Conservation (phyloP, 116 monocot genomes). For the Iris pallida region DNA sequence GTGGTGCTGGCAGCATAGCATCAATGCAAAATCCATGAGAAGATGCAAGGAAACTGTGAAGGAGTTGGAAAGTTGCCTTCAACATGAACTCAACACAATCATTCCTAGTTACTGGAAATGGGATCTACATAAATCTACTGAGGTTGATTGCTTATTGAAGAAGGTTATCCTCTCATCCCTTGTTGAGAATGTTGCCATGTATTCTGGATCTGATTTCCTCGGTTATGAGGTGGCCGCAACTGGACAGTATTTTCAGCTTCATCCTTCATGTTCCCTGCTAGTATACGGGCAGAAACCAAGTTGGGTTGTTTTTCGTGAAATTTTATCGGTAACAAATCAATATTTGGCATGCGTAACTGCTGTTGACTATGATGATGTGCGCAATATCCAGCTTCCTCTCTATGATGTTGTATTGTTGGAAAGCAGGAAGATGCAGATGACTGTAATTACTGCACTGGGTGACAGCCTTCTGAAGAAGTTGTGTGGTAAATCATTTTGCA, state of each 20-base stretch:
- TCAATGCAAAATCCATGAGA: conserved; percentile 96
- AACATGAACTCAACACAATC: conserved; percentile 70
- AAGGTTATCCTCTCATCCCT: conserved; percentile 72
- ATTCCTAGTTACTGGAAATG: conserved; percentile 85
- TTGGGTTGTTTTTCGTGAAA: conserved; percentile 93
- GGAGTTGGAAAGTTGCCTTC: conserved; percentile 76
- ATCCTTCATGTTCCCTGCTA: conserved; percentile 84
- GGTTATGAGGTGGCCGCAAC: conserved; percentile 85
- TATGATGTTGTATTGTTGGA: conserved; percentile 58
- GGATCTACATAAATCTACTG: conserved; percentile 42
- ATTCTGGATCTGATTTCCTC: conserved; percentile 66
- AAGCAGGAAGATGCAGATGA: conserved; percentile 45
- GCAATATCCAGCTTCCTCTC: conserved; percentile 33
- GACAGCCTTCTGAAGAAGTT: conserved; percentile 57
- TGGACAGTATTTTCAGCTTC: conserved; percentile 69
- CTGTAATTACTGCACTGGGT: conserved; percentile 42
- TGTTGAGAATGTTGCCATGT: conserved; percentile 75
- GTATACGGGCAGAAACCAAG: conserved; percentile 62
- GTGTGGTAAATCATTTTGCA: conserved; percentile 57
- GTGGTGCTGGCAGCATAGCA: conserved; percentile 98
- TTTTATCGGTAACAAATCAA: conserved; percentile 56
- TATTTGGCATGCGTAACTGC: conserved; percentile 91
- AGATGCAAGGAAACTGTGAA: conserved; percentile 70
- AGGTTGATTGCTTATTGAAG: conserved; percentile 46
- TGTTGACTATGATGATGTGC: conserved; percentile 54